A percentile compares a stretch with the other conserved stretches of the same genome.
phyloP scores from a whole-genome alignment of 371 early-diverging fungal species.

The Mortierella sp. region DNA sequence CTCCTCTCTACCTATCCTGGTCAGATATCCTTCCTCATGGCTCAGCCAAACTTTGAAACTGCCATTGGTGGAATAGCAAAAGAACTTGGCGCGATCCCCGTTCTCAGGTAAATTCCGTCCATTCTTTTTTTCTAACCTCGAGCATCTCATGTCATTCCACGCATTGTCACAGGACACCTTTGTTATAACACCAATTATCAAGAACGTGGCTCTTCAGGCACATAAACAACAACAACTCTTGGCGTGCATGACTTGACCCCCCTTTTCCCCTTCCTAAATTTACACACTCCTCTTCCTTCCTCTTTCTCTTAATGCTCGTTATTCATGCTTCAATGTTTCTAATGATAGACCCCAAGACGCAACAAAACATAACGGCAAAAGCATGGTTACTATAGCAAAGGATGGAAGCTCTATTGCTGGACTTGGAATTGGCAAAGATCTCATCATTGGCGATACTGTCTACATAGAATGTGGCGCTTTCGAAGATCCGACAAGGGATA shows the following conservation, averaged over 20 bases:
- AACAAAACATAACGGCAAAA: constrained; percentile 38
- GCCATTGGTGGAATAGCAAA: constrained; percentile 58
- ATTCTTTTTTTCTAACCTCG: too few relatives aligned
- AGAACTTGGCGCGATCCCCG: constrained; percentile 58
- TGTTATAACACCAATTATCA: too few relatives aligned
- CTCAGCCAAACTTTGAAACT: constrained; percentile 58
- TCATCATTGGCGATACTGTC: constrained; percentile 53
- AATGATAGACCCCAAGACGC: constrained; percentile 60
- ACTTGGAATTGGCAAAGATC: constrained; percentile 37
- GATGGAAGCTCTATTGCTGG: constrained; percentile 46
- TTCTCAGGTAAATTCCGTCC: constrained; percentile 30
- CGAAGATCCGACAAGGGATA: constrained; percentile 41
- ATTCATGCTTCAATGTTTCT: too few relatives aligned
- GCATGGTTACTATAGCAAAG: constrained; percentile 45
- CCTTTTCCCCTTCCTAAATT: neutral
- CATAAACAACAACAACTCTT: too few relatives aligned
- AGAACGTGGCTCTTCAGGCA: too few relatives aligned
- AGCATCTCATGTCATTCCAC: neutral
- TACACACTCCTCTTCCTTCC: neutral
- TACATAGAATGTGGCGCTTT: constrained; percentile 57
- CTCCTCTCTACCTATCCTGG: constrained; percentile 56
- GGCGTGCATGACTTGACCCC: too few relatives aligned
- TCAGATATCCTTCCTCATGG: constrained; percentile 58
- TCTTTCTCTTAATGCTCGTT: neutral
- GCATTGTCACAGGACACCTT: too few relatives aligned